Percentiles rank a stretch among this genome's conserved stretches.
phyloP scores from a whole-genome alignment of 2,329 filamentous ascomycete species.

The Colletotrichum sansevieriae region DNA sequence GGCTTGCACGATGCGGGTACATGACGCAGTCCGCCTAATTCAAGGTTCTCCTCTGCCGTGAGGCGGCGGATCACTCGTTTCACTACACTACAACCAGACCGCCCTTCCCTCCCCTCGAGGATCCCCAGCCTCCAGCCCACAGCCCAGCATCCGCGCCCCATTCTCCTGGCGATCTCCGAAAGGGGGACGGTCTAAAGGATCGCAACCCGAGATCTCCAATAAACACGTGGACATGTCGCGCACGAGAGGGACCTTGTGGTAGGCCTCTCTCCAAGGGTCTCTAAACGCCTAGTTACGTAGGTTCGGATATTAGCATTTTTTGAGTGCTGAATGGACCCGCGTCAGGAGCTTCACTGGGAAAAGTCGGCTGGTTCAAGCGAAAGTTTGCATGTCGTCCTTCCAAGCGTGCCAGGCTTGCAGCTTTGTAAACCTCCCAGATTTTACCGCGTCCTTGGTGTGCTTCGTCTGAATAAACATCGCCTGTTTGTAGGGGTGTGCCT shows the following conservation, averaged over 20 bases:
- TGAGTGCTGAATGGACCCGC: not conserved
- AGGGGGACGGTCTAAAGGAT: not conserved
- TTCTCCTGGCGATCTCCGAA: slow-evolving; percentile 10
- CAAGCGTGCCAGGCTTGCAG: not conserved
- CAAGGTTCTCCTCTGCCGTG: slow-evolving; percentile 2
- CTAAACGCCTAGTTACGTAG: not conserved
- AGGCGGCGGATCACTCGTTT: slow-evolving; percentile 19
- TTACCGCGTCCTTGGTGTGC: not conserved
- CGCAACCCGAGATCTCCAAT: not conserved
- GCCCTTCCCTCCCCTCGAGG: not conserved
- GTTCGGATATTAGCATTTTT: not conserved
- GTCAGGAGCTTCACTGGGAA: not conserved
- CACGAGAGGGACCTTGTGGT: not conserved
- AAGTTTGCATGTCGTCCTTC: not conserved
- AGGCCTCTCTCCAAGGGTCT: not conserved
- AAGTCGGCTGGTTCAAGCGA: not conserved
- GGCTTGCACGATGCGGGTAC: not conserved
- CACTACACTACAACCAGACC: slow-evolving; percentile 16
- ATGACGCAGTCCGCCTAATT: slow-evolving; percentile 9
- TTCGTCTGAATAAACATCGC: not conserved
- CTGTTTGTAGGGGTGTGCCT: not conserved
- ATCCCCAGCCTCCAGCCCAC: not conserved
- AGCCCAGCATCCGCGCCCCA: not conserved
- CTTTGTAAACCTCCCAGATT: not conserved
- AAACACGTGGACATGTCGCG: slow-evolving; percentile 11